Evolutionary conservation across 768 basidiomycete genomes (phyloP), one percentile per base, ranked within the genome.

Genomic region (Asterophora lycoperdoides): DNA sequence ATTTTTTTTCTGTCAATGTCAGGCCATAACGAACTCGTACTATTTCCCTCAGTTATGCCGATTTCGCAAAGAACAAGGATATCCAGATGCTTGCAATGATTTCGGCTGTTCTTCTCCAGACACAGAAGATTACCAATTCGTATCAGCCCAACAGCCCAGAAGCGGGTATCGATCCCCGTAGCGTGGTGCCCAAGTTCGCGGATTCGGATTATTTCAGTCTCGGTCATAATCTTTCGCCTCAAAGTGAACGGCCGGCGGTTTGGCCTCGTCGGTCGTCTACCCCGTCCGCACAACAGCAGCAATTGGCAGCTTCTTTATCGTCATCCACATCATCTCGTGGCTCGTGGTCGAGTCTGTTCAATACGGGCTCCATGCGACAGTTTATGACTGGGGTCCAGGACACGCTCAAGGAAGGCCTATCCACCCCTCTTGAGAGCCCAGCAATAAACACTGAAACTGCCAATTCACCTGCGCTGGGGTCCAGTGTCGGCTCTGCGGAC

Each of bases 51-150:
- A 79, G 76, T 26, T 75, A 77, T 54, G 42, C 55, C 4, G 67
- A 76, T 48, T 63, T 74, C 30, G 64, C 66, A 5, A 68, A 65
- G 42, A 71, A 68, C 29, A 88, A 79, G 58, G 88, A 93, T 57
- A 63, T 91, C 1, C 89, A 92, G 58, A 83, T 89, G 82, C 71
- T 93, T 13, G 88, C 86, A 0, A 89, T 93, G 79, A 52, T 89
- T 3, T 73, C 87, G 0, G 69, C 80, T 41, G 64, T 89, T n/a
- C 66, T 91, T 2, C 70, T 91, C 2, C 83, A 84, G 58, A 75
- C 64, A 6, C 54, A 53, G n/a, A 46, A 59, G 59, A 11, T 44
- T 59, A 68, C 51, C 58, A 57, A 51, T 8, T 36, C 56, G 13
- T 60, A 26, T 39, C 46, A 20, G 30, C 14, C 32, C 46, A n/a